phyloP scores from a whole-genome alignment of 2,329 filamentous ascomycete genomes.

The Stagonosporopsis chrysanthemi region DNA sequence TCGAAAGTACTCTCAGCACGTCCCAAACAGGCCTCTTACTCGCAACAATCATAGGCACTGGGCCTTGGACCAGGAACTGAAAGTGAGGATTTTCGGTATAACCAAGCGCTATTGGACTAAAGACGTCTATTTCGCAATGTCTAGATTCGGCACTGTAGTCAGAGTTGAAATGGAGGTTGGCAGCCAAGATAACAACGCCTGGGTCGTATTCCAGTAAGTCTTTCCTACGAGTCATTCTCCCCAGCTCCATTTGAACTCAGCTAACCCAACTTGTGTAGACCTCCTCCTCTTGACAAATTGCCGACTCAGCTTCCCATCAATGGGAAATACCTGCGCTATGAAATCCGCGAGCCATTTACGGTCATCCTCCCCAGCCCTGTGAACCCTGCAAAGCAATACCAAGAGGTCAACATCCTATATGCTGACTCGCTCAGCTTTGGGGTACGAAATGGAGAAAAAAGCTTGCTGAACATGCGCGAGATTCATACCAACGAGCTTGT shows the following conservation, averaged over 20 bases:
- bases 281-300: conserved; percentile 19
- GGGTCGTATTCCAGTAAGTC: conserved; percentile 36
- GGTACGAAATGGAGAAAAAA: conserved; percentile 59
- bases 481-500: conserved; percentile 39
- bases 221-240: neutral
- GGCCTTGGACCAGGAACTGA: conserved; percentile 32
- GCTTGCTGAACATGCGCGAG: conserved; percentile 68
- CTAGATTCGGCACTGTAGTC: conserved; percentile 35
- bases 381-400: conserved; percentile 31
- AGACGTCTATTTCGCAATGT: conserved; percentile 34
- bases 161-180: conserved; percentile 38
- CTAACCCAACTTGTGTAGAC: conserved; percentile 20
- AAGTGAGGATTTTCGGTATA: conserved; percentile 29
- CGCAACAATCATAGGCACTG: conserved; percentile 20
- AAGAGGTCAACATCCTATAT: conserved; percentile 34
- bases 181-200: conserved; percentile 24
- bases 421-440: conserved; percentile 68
- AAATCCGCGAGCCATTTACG: conserved; percentile 6
- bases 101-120: conserved; percentile 28
- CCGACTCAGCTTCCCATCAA: conserved; percentile 21
- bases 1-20: conserved; percentile 1
- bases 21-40: conserved; percentile 3
- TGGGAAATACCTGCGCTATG: conserved; percentile 9
- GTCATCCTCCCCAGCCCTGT: conserved; percentile 32
- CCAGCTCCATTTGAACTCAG: neutral